Base-by-base conservation (phyloP, 345 rosid genomes). In the Microthlaspi erraticum region DNA sequence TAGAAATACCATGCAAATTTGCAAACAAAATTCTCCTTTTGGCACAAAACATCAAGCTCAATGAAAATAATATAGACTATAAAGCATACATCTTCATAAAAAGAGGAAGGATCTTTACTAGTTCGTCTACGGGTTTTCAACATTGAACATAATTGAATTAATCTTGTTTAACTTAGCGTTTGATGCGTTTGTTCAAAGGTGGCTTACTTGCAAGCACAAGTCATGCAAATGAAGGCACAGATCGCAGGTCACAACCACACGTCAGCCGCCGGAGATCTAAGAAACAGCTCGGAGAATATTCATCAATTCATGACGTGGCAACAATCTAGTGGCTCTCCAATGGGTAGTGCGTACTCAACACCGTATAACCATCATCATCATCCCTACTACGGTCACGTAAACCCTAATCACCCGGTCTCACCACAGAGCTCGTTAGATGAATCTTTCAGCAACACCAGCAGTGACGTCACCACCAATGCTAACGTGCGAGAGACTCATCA, bases 191-290 rank as follows among this genome's bases (percentile, higher is more conserved):
- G 13, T 42, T 33, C 8, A 61, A 57, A 76, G 99, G 97, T 94
- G 71, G 91, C 98, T 43, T 81, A 54, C 65, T 78, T 94, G 69
- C 98, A 94, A 81, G 86, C 92, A 10, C 99, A 94, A 73, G 48
- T 94, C 83, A 85, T 88, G 89, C 95, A 89, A 83, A 83, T 80
- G 76, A 91, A 87, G 79, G 85, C 93, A 62, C 95, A 85, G 36
- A 66, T 91, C 33, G 89, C 84, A 31, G 88, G 84, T 26, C 29
- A 26, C 41, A 80, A 76, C 72, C 71, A 77, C 56, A 66, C 64
- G 64, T 81, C 65, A 60, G 37, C 70, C 20, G 23, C 59, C 31
- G 66, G 70, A 45, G 69, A 77, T 61, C 45, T 62, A 69, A 46
- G 60, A 46, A 63, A 55, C 60, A 61, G 18, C 38, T 69, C 74